Evolutionary conservation across 2,329 filamentous ascomycete genomes (phyloP), one percentile per base, ranked within the genome.

Genomic region (Lasiodiplodia hormozganensis): DNA sequence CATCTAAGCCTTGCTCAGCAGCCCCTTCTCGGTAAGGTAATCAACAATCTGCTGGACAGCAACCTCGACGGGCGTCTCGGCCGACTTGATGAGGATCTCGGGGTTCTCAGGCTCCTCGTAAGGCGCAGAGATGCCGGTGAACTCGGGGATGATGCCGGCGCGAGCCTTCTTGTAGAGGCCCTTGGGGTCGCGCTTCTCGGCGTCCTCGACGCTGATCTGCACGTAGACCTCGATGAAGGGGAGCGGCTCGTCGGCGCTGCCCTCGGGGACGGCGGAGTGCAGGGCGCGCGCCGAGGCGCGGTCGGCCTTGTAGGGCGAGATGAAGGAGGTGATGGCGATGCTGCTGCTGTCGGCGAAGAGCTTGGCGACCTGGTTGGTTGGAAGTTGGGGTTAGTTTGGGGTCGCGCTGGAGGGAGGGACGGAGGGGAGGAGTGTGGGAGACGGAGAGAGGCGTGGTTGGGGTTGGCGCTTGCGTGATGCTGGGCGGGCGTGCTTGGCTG

Each of bases 151-250:
- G 80, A 96, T 89, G 54, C 96, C 96, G 64, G 92, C 90, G 54
- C 95, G 86, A 14, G 96, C 96, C 88, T 97, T 97, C 87, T 97
- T 97, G 84, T 99, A 99, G 70, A 98, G 84, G 5, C 95, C 96
- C 88, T 99, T 99, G 60, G 96, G 96, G 78, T 99, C 96, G 71
- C 96, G 89, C 87, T 95, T 86, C 88, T 98, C 95, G 47, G 96
- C 95, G 54, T 96, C 93, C 81, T 93, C 92, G 73, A 98, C 87
- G 16, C 94, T 92, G 14, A 98, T 89, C 81, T 99, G 94, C 71
- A 99, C 90, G 77, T 89, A 97, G 69, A 98, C 93, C 83, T 99
- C 96, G 73, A 99, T 87, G 79, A 99, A 99, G 11, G 92, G 90
- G 68, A 98, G 87, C 0, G 92, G 83, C 1, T 83, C 79, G 73